A percentile compares a stretch with the other conserved stretches of the same genome.
Evolutionary conservation across 331 rosid genomes (phyloP).

Genomic region (Pyrus hybrid): DNA sequence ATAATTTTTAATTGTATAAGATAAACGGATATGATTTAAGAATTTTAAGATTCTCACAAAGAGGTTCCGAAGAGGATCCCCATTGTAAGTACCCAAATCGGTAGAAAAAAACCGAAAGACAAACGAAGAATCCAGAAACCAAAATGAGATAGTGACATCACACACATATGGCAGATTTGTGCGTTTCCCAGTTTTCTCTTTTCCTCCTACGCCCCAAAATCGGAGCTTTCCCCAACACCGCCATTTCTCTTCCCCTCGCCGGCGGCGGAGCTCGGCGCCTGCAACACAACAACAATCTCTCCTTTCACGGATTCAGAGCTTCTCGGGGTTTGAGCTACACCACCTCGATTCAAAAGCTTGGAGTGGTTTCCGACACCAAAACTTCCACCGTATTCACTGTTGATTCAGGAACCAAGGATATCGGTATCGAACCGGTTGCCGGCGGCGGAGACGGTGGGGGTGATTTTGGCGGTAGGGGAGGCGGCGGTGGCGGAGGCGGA

Average conservation of each 20-base stretch:
- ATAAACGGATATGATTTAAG: too few species aligned
- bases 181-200: conserved; percentile 22
- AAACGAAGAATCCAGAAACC: not conserved
- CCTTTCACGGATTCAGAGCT: not conserved
- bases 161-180: conserved; percentile 20
- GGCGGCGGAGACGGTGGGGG: conserved; percentile 34
- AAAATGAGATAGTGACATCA: not conserved
- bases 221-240: not conserved
- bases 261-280: conserved; percentile 1
- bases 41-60: too few species aligned
- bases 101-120: too few species aligned
- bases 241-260: not conserved
- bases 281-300: not conserved
- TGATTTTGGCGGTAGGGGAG: conserved; percentile 25
- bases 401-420: conserved; percentile 17
- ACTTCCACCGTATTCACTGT: conserved; percentile 20
- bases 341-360: not conserved
- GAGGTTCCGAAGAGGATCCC: too few species aligned
- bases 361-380: conserved; percentile 39
- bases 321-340: not conserved
- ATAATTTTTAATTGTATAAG: too few species aligned
- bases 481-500: conserved; percentile 42
- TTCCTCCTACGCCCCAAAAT: conserved; percentile 9
- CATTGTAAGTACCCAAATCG: too few species aligned
- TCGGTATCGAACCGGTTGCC: conserved; percentile 23